A percentile compares a stretch with the other conserved stretches of the same genome.
Conservation (phyloP, 306 rosid genomes). For the Mimosa bimucronata region DNA sequence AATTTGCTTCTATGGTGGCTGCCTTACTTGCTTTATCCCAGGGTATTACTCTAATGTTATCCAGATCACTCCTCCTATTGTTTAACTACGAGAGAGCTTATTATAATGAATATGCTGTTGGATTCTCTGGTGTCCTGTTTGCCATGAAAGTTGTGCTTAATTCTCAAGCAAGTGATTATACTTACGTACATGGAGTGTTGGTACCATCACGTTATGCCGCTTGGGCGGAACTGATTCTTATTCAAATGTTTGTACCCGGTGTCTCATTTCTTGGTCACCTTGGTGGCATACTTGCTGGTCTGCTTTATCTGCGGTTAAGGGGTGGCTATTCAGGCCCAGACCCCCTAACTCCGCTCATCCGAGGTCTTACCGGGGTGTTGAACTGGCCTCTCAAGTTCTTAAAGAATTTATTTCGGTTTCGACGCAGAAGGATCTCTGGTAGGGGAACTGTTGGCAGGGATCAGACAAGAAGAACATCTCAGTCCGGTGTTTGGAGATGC, state of each 20-base stretch:
- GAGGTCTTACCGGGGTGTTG: slow-evolving; percentile 48
- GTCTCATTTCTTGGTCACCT: slow-evolving; percentile 88
- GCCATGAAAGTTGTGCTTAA: slow-evolving; percentile 92
- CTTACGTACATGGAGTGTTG: slow-evolving; percentile 56
- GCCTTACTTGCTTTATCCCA: slow-evolving; percentile 71
- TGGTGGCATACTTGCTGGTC: slow-evolving; percentile 86
- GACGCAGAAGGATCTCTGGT: slow-evolving; percentile 55
- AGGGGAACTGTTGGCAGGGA: slow-evolving; percentile 60
- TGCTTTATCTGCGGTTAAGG: slow-evolving; percentile 63
- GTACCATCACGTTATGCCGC: slow-evolving; percentile 81
- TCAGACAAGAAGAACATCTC: slow-evolving; percentile 36
- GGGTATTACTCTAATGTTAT: slow-evolving; percentile 65
- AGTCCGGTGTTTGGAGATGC: slow-evolving; percentile 71
- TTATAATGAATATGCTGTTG: slow-evolving; percentile 71
- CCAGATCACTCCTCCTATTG: slow-evolving; percentile 69
- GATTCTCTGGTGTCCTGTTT: slow-evolving; percentile 90
- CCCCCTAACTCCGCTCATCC: slow-evolving; percentile 47
- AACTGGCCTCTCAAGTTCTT: slow-evolving; percentile 60
- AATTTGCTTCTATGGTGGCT: slow-evolving; percentile 77
- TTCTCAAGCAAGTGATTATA: slow-evolving; percentile 49
- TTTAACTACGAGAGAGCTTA: slow-evolving; percentile 67
- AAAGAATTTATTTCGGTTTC: slow-evolving; percentile 30
- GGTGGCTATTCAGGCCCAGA: slow-evolving; percentile 54
- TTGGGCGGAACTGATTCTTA: slow-evolving; percentile 79
- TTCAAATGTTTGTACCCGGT: slow-evolving; percentile 78